A percentile compares a stretch with the other conserved stretches of the same genome.
Conservation (phyloP, 2,329 filamentous ascomycete genomes). For the Fusarium sp. region DNA sequence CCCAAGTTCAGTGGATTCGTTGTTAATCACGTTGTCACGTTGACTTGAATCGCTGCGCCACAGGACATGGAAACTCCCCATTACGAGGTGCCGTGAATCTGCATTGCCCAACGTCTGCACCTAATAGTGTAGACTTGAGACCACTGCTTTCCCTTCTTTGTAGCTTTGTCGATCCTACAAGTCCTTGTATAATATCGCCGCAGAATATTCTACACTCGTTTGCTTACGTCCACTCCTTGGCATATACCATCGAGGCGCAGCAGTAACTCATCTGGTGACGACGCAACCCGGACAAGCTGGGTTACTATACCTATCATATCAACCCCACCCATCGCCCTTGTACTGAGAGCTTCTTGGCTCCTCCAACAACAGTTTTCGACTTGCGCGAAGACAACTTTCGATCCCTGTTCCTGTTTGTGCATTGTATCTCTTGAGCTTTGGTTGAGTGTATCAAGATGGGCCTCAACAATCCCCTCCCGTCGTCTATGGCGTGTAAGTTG, state of each 20-base stretch:
- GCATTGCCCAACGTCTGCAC: slow-evolving; percentile 9
- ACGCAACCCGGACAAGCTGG: slow-evolving; percentile 27
- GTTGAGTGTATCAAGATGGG: slow-evolving; percentile 59
- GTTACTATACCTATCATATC: slow-evolving; percentile 15
- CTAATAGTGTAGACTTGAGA: not conserved
- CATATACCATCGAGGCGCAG: slow-evolving; percentile 34
- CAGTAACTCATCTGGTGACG: slow-evolving; percentile 33
- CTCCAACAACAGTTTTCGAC: slow-evolving; percentile 20
- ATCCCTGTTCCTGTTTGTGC: not conserved
- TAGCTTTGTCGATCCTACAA: slow-evolving; percentile 13
- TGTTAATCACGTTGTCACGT: not conserved
- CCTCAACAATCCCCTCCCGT: slow-evolving; percentile 73
- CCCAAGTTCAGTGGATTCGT: not conserved
- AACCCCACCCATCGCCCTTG: slow-evolving; percentile 34
- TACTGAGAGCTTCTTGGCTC: slow-evolving; percentile 33
- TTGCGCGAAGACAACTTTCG: not conserved
- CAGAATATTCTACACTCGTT: not conserved
- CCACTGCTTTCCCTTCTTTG: not conserved
- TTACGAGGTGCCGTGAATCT: not conserved
- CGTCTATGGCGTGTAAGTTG: slow-evolving; percentile 74
- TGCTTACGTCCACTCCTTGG: slow-evolving; percentile 10
- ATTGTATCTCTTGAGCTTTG: not conserved
- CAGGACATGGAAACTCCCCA: slow-evolving; percentile 10
- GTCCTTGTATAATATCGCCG: slow-evolving; percentile 1
- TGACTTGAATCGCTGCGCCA: slow-evolving; percentile 24